These are phyloP conservation scores for Wickerhamomyces sydowiorum DNA, from an alignment of 805 yeast genomes.

Conservation along the genomic window DNA sequence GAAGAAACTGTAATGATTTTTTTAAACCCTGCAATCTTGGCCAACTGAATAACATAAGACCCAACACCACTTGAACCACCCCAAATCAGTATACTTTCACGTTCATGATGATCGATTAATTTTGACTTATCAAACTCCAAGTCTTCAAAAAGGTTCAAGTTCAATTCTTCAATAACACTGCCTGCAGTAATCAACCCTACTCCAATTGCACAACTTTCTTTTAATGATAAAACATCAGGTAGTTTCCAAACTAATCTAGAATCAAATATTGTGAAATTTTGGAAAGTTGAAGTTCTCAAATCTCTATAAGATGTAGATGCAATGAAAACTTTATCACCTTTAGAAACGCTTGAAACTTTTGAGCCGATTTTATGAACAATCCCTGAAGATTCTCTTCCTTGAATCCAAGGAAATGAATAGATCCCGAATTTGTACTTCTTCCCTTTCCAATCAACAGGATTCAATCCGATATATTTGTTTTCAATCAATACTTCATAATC, in stretches of 20 bases:
- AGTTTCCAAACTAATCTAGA: conserved; percentile 39
- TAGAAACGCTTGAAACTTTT: conserved; percentile 24
- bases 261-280: conserved; percentile 38
- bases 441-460: conserved; percentile 47
- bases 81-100: conserved; percentile 32
- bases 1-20: conserved; percentile 41
- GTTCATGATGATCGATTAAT: conserved; percentile 3
- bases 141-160: conserved; percentile 13
- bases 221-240: conserved; percentile 28
- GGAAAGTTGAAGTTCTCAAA: conserved; percentile 40
- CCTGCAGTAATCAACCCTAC: conserved; percentile 43
- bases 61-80: conserved; percentile 46
- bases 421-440: conserved; percentile 40
- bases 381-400: conserved; percentile 43
- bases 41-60: conserved; percentile 35
- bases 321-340: conserved; percentile 35
- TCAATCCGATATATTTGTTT: conserved; percentile 34
- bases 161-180: conserved; percentile 24
- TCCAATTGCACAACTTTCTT: conserved; percentile 40
- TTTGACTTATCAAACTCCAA: conserved; percentile 9
- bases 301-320: conserved; percentile 44
- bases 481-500: conserved; percentile 26
- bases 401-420: conserved; percentile 44
- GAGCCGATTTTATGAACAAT: conserved; percentile 29
- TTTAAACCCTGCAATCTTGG: conserved; percentile 31